Percentiles rank a stretch among this genome's conserved stretches.
Evolutionary conservation across 257 asterid species (phyloP).

Genomic region (Salvia splendens): DNA sequence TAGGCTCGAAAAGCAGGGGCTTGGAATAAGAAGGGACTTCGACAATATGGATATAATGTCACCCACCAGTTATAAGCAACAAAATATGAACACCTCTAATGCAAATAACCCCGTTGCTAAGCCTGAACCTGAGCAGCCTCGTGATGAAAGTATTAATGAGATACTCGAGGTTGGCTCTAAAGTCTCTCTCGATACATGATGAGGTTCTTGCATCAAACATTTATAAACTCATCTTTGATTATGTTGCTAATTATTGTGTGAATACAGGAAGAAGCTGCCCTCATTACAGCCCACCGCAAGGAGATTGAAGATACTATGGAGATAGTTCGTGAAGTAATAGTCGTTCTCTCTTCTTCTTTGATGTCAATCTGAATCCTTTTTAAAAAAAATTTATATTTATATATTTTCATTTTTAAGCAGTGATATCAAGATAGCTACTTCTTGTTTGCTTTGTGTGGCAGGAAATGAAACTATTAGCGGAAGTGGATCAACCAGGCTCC

Average conservation of each 20-base stretch:
- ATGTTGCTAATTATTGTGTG: constrained; percentile 25
- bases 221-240: too few relatives aligned
- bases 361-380: neutral
- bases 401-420: neutral
- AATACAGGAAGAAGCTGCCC: constrained; percentile 89
- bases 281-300: constrained; percentile 87
- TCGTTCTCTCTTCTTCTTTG: constrained; percentile 1
- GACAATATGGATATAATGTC: constrained; percentile 41
- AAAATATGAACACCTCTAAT: constrained; percentile 39
- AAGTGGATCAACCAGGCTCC: constrained; percentile 96
- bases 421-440: constrained; percentile 3
- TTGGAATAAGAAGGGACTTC: constrained; percentile 52
- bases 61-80: constrained; percentile 54
- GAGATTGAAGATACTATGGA: constrained; percentile 98
- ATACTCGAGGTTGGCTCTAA: constrained; percentile 74
- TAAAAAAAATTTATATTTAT: too few relatives aligned
- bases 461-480: constrained; percentile 96
- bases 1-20: constrained; percentile 58
- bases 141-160: constrained; percentile 75
- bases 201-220: neutral
- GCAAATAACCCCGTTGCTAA: constrained; percentile 43
- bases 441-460: constrained; percentile 40
- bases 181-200: neutral
- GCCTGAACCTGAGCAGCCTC: constrained; percentile 53
- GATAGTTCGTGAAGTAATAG: constrained; percentile 81